These are phyloP conservation scores for Nakazawaea wyomingensis DNA, from an alignment of 805 yeast species.

Conservation along the genomic window DNA sequence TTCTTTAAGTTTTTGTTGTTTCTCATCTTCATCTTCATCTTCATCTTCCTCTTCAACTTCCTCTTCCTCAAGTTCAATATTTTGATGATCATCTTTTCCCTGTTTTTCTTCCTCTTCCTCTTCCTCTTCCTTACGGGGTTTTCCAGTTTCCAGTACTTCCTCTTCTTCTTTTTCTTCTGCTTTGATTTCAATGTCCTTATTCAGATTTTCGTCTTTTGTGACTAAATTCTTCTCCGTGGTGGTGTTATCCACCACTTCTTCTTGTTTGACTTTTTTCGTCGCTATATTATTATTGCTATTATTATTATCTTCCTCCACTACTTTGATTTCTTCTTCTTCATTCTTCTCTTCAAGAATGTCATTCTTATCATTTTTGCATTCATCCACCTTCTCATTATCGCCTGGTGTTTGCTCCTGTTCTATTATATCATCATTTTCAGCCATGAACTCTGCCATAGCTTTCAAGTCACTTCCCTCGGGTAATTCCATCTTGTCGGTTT, in stretches of 20 bases:
- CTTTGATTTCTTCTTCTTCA: slow-evolving; percentile 7
- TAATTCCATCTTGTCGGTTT: slow-evolving; percentile 78
- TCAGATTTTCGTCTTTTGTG: slow-evolving; percentile 15
- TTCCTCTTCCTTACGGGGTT: slow-evolving; percentile 14
- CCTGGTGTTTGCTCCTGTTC: too few species aligned
- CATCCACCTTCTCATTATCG: neutral
- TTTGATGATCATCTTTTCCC: too few species aligned
- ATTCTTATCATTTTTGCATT: too few species aligned
- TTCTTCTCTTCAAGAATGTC: too few species aligned
- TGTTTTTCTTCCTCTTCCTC: slow-evolving; percentile 11
- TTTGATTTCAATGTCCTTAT: slow-evolving; percentile 8
- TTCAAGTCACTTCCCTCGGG: slow-evolving; percentile 53
- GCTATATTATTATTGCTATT: neutral
- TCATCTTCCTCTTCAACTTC: slow-evolving; percentile 21
- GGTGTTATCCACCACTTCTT: slow-evolving; percentile 16
- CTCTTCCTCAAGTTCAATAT: slow-evolving; percentile 20
- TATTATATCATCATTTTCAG: slow-evolving; percentile 32
- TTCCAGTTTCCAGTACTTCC: slow-evolving; percentile 3
- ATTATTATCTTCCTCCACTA: neutral
- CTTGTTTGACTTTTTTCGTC: slow-evolving; percentile 5
- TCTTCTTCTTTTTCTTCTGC: neutral
- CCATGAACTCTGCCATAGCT: slow-evolving; percentile 31
- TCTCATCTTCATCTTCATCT: slow-evolving; percentile 19
- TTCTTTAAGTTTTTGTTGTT: slow-evolving; percentile 15
- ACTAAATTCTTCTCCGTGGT: slow-evolving; percentile 13